These are phyloP conservation scores for Hericium coralloides DNA, from an alignment of 768 basidiomycete genomes.

Conservation along the genomic window DNA sequence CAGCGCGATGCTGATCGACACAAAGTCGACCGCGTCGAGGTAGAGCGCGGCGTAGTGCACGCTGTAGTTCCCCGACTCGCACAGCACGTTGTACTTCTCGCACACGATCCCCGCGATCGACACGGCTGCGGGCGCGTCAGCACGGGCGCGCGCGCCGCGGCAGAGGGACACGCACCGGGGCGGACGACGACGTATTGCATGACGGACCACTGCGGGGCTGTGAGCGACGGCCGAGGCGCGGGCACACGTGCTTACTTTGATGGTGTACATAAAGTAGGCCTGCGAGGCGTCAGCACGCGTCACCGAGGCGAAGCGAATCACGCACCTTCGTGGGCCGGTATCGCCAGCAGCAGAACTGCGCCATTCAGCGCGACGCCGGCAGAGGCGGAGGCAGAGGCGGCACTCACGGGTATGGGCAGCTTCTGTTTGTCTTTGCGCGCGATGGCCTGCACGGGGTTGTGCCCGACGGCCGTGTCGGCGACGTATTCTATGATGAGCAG, in stretches of 20 bases:
- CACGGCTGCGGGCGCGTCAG: constrained; percentile 27
- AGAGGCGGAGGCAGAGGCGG: neutral
- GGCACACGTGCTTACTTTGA: constrained; percentile 46
- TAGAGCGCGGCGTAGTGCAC: constrained; percentile 59
- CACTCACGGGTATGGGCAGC: constrained; percentile 58
- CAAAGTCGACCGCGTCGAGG: constrained; percentile 63
- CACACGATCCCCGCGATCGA: constrained; percentile 78
- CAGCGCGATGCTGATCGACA: constrained; percentile 80
- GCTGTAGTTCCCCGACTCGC: constrained; percentile 51
- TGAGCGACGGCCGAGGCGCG: constrained; percentile 1
- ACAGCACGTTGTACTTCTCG: constrained; percentile 59
- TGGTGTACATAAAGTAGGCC: constrained; percentile 84
- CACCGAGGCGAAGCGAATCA: neutral
- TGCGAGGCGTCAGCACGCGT: constrained; percentile 20
- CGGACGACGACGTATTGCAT: constrained; percentile 82
- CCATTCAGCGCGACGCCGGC: neutral
- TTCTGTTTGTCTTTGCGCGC: constrained; percentile 69
- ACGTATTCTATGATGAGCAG: constrained; percentile 82
- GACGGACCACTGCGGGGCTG: constrained; percentile 58
- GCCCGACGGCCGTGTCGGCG: constrained; percentile 54
- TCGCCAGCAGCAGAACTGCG: constrained; percentile 72
- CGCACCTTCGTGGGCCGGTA: constrained; percentile 72
- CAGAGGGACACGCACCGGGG: constrained; percentile 27
- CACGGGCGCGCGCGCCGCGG: neutral
- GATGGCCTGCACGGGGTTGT: constrained; percentile 59